Evolutionary conservation across 2,329 filamentous ascomycete genomes (phyloP).

Genomic region (Clonostachys sp.): DNA sequence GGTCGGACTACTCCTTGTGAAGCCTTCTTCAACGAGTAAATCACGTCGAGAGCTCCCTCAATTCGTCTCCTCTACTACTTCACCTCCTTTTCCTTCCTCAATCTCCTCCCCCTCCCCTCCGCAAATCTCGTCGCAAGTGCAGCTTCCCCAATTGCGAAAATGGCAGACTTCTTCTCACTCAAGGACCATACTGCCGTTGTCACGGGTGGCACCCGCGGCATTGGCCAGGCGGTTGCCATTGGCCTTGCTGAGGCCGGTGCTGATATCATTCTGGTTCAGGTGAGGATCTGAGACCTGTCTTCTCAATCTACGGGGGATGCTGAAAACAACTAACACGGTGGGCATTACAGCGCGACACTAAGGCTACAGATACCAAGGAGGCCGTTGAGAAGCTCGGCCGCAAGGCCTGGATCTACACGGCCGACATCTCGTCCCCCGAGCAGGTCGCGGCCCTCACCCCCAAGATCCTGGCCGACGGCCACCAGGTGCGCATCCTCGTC

Average conservation of each 20-base stretch:
- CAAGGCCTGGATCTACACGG: conserved; percentile 62
- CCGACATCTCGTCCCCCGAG: conserved; percentile 59
- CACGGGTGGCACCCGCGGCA: conserved; percentile 54
- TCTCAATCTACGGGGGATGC: too few relatives aligned
- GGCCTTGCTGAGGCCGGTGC: conserved; percentile 55
- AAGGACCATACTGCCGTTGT: conserved; percentile 51
- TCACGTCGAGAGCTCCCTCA: too few relatives aligned
- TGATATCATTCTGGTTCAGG: conserved; percentile 51
- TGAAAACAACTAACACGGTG: not conserved
- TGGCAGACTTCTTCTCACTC: conserved; percentile 46
- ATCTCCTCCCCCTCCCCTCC: too few relatives aligned
- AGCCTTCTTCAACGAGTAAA: too few relatives aligned
- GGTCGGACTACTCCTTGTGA: too few relatives aligned
- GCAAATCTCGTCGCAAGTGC: not conserved
- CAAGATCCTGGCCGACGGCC: conserved; percentile 54
- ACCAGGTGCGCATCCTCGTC: conserved; percentile 70
- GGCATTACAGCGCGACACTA: conserved; percentile 30
- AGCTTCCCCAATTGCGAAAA: conserved; percentile 6
- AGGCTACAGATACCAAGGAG: conserved; percentile 47
- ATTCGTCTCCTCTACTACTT: too few relatives aligned
- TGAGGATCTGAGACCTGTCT: conserved; percentile 9
- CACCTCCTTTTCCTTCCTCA: too few relatives aligned
- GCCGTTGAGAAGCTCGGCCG: conserved; percentile 62
- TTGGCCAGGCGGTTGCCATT: conserved; percentile 52
- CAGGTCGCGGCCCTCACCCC: conserved; percentile 59